Base-by-base conservation (phyloP, 2,329 filamentous ascomycete species). In the Alternaria gansuensis region DNA sequence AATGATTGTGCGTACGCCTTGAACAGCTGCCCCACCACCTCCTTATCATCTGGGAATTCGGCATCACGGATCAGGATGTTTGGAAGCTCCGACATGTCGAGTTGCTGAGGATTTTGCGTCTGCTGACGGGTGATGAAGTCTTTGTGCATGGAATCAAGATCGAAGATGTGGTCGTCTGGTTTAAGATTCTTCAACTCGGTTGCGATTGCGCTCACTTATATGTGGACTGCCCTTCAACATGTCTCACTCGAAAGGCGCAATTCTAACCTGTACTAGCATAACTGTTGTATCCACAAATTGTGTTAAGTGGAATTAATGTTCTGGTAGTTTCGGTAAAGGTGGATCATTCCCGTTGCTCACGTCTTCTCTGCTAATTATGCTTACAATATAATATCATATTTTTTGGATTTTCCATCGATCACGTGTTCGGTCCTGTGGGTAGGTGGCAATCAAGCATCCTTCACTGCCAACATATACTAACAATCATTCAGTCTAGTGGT, bases 1-100 rank as follows among this genome's bases (percentile, higher is more conserved):
- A 88, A 76, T 2, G 80, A 78, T 23, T 69, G 50, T 6, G 78
- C 75, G 63, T 81, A 81, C 37, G 68, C 74, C 41, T 68, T 67
- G 65, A 82, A 82, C 23, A 82, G 72, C 14, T 50, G 40, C 11
- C 53, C 63, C 21, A 75, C 77, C 17, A 72, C 73, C 23, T 69
- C 51, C 24, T 81, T 66, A 57, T 87, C 83, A 39, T 72, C 52
- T 23, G 78, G 71, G 23, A 79, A 80, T 24, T 65, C 61, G 5
- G 82, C 83, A 17, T 58, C 52, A 5, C 63, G 54, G 17, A 71
- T 63, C 7, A 37, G 49, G 23, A 68, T 55, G 9, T 40, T 33
- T 3, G 61, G 17, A 48, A 48, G 8, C 29, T 36, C 31, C 9
- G 21, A n/a, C 44, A 48, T 48, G 8, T 26, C 31, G 24, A 17